Base-by-base conservation (phyloP, 73 alveolate species). In the Tetrahymena thermophila region DNA sequence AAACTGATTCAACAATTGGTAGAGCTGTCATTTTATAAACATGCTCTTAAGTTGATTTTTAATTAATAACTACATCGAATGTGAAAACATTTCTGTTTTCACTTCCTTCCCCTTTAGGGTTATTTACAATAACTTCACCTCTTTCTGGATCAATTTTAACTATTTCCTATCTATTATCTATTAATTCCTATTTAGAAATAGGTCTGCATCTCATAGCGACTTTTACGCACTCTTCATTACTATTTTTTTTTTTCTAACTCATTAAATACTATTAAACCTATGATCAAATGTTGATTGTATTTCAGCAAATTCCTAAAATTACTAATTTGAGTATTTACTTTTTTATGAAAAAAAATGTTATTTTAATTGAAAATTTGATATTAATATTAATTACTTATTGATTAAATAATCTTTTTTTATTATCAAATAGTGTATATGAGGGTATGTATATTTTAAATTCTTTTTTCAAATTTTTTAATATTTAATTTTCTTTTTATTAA, bases 171-270 rank as follows among this genome's bases (percentile, higher is more conserved):
- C 98, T 96, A 34, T 99, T 99, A 57, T 98, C 98, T 83, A 42
- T 35, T 43, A 89, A 93, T 95, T 99, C 99, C 85, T 95, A 97
- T n/a, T 95, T 95, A 85, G 98, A 97, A 94, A 99, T 96, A 35
- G 99, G 99, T 93, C 99, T 96, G 93, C 99, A 98, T 56, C 99
- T 96, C 28, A 99, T 97, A 71, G 98, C 99, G 94, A 99, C 99
- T 94, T 97, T 98, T 56, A 99, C 99, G 96, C 99, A 97, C 96
- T 99, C 99, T 71, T 71, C 89, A 71, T 71, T 71, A 71, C 89
- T 42, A n/a, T n/a, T n/a, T 40, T 37, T 11, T n/a, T 14, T 4
- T 28, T 71, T 71, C 2, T 42, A 71, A 19, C 89, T 71, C 89
- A 71, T 71, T 71, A 8, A 71, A n/a, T 71, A n/a, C n/a, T 71